Conservation (phyloP, 139 green algal species). For the Picochlorum sp. region DNA sequence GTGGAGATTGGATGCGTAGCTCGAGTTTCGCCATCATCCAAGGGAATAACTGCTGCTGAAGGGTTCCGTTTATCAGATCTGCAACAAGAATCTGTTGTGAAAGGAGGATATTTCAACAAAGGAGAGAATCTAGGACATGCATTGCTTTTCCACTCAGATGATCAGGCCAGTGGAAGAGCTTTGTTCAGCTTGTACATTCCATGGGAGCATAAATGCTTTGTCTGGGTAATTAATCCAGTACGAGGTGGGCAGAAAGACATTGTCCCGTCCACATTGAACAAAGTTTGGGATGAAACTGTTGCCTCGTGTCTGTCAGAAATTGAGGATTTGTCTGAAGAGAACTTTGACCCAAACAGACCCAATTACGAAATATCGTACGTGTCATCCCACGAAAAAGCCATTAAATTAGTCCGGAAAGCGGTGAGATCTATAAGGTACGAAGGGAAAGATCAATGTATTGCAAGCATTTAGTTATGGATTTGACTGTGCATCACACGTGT, state of each 20-base stretch:
- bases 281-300: constrained; percentile 46
- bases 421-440: no score
- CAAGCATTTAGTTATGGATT: no score
- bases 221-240: constrained; percentile 32
- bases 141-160: constrained; percentile 50
- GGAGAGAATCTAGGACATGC: constrained; percentile 57
- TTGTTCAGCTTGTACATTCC: constrained; percentile 54
- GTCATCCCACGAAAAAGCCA: constrained; percentile 8
- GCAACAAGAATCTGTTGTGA: constrained; percentile 34
- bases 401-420: constrained; percentile 13
- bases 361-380: constrained; percentile 57
- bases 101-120: constrained; percentile 22
- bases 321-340: constrained; percentile 8
- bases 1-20: constrained; percentile 62
- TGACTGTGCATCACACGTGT: no score
- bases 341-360: not conserved
- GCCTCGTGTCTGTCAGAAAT: not conserved
- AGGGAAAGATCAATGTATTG: no score
- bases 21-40: constrained; percentile 30
- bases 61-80: constrained; percentile 64
- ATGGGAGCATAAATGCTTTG: constrained; percentile 15
- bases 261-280: constrained; percentile 29
- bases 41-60: constrained; percentile 32
- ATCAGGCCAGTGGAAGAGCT: constrained; percentile 29
- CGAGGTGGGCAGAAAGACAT: constrained; percentile 39